These are phyloP conservation scores for Kazachstania africana DNA, from an alignment of 805 yeast genomes.

Conservation along the genomic window DNA sequence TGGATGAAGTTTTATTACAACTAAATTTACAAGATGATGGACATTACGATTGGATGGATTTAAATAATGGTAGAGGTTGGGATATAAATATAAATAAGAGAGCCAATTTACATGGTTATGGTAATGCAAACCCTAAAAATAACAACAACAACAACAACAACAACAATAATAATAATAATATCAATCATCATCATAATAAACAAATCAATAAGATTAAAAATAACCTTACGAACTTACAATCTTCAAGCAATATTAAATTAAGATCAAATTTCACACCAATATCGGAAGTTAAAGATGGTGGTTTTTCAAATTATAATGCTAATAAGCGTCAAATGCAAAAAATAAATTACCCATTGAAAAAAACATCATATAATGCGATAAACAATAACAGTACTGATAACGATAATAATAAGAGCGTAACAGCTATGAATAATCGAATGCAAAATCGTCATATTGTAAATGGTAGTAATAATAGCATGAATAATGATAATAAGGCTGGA, in stretches of 20 bases:
- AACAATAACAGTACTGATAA: no score
- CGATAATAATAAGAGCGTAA: no score
- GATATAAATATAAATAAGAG: slow-evolving; percentile 63
- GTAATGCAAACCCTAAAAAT: slow-evolving; percentile 47
- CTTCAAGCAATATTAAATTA: slow-evolving; percentile 1
- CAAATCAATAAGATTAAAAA: background rate
- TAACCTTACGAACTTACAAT: slow-evolving; percentile 5
- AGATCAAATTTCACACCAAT: no score
- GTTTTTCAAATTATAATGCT: no score
- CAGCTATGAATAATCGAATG: no score
- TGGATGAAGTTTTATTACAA: slow-evolving; percentile 47
- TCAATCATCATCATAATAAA: slow-evolving; percentile 1
- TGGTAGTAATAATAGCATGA: no score
- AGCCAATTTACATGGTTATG: slow-evolving; percentile 74
- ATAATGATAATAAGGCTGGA: no score
- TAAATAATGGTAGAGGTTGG: slow-evolving; percentile 76
- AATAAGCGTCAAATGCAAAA: no score
- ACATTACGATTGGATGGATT: slow-evolving; percentile 70
- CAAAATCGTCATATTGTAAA: no score
- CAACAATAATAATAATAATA: slow-evolving; percentile 1
- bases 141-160: slow-evolving; percentile 5
- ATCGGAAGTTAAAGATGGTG: no score
- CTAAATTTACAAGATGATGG: slow-evolving; percentile 53
- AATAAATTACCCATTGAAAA: no score
- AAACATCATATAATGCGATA: no score